Conservation (phyloP, 805 yeast species). For the Naumovozyma dairenensis region DNA sequence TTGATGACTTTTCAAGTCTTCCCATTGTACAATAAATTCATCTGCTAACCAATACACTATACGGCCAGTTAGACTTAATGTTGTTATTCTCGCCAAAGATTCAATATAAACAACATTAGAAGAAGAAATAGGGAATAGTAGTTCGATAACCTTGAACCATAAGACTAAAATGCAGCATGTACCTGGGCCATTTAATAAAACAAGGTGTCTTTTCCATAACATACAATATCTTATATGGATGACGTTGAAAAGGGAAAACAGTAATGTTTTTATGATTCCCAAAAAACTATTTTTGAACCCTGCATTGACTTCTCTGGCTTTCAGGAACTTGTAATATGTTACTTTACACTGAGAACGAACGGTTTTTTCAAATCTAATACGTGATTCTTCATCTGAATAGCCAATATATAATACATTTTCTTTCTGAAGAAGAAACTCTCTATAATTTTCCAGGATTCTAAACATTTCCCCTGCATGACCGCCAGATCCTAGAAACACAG, state of each 20-base stretch:
- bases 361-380: conserved; percentile 28
- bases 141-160: conserved; percentile 23
- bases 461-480: conserved; percentile 97
- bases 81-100: conserved; percentile 18
- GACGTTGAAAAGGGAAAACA: conserved; percentile 14
- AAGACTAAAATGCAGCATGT: conserved; percentile 27
- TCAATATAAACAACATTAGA: conserved; percentile 67
- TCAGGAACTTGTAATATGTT: conserved; percentile 19
- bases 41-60: conserved; percentile 63
- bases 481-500: conserved; percentile 84
- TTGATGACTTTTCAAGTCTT: conserved; percentile 35
- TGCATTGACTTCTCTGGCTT: conserved; percentile 34
- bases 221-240: conserved; percentile 12
- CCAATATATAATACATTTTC: conserved; percentile 32
- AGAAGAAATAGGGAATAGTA: conserved; percentile 10
- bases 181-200: conserved; percentile 33
- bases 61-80: conserved; percentile 67
- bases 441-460: conserved; percentile 41
- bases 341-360: conserved; percentile 5
- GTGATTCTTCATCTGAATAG: conserved; percentile 31
- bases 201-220: conserved; percentile 18
- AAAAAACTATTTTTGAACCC: conserved; percentile 22
- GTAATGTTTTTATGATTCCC: conserved; percentile 29
- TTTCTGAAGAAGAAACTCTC: conserved; percentile 37
- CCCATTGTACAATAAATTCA: conserved; percentile 88